Conservation (phyloP, 768 basidiomycete species). For the Neoboletus brunneissimus region DNA sequence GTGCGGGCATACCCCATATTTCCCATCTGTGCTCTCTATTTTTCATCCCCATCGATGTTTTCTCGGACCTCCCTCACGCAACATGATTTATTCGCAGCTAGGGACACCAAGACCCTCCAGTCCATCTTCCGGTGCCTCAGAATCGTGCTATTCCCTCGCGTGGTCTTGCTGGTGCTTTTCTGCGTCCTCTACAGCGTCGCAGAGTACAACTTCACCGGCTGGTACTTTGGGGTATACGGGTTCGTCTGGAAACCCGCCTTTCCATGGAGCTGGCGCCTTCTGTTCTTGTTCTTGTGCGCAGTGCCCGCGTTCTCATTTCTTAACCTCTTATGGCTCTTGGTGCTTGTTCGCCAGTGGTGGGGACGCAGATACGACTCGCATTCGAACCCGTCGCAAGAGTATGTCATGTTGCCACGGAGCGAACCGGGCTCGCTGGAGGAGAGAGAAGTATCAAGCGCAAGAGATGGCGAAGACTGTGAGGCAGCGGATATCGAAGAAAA, state of each 20-base stretch:
- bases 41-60: conserved; percentile 2
- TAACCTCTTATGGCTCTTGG: conserved; percentile 8
- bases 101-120: background rate
- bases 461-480: background rate
- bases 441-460: background rate
- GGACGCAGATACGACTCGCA: background rate
- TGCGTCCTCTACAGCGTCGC: conserved; percentile 6
- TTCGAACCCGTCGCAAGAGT: background rate
- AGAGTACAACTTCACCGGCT: conserved; percentile 7
- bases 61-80: background rate
- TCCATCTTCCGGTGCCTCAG: background rate
- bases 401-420: conserved; percentile 8
- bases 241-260: conserved; percentile 19
- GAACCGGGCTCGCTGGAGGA: conserved; percentile 10
- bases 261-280: conserved; percentile 18
- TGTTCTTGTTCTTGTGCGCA: conserved; percentile 12
- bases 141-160: background rate
- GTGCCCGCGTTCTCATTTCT: conserved; percentile 12
- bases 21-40: background rate
- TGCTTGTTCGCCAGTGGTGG: background rate
- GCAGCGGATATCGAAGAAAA: background rate
- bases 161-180: background rate
- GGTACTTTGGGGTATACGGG: conserved; percentile 2
- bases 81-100: background rate
- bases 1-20: background rate